phyloP scores from a whole-genome alignment of 768 basidiomycete species.

The Rhodotorula sphaerocarpa region DNA sequence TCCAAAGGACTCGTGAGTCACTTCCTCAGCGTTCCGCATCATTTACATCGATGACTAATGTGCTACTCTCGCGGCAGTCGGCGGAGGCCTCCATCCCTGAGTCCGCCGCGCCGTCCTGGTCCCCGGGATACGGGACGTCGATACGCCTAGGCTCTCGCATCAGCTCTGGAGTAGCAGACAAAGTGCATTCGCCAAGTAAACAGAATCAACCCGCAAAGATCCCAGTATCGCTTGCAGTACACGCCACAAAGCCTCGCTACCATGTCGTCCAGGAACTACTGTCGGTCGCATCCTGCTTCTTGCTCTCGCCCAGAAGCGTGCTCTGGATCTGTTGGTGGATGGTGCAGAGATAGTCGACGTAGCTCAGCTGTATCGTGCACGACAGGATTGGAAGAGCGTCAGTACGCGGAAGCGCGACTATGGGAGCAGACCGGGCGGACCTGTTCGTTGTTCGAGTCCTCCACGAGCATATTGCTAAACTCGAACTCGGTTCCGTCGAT shows the following conservation, averaged over 20 bases:
- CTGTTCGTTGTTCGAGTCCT: slow-evolving; percentile 84
- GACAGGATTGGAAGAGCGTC: background rate
- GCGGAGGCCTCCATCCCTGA: too few relatives aligned
- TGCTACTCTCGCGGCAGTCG: too few relatives aligned
- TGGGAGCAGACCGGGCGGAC: slow-evolving; percentile 2
- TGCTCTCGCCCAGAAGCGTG: slow-evolving; percentile 31
- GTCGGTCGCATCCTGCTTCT: slow-evolving; percentile 24
- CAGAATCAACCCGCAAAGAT: too few relatives aligned
- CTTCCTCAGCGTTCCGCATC: too few relatives aligned
- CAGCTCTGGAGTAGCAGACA: too few relatives aligned
- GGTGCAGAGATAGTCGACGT: slow-evolving; percentile 43
- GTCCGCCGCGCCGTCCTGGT: too few relatives aligned
- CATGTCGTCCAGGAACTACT: slow-evolving; percentile 16
- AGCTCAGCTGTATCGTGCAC: slow-evolving; percentile 36
- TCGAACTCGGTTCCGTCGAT: slow-evolving; percentile 84
- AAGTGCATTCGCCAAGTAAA: too few relatives aligned
- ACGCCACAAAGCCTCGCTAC: background rate
- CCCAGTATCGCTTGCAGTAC: too few relatives aligned
- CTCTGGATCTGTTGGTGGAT: slow-evolving; percentile 45
- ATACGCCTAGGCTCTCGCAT: too few relatives aligned
- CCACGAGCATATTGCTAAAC: slow-evolving; percentile 92
- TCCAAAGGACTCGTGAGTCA: background rate
- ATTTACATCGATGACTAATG: too few relatives aligned
- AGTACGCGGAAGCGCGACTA: background rate
- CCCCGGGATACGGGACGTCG: too few relatives aligned